Base-by-base conservation (phyloP, 2,329 filamentous ascomycete species). In the Samsoniella hepiali region DNA sequence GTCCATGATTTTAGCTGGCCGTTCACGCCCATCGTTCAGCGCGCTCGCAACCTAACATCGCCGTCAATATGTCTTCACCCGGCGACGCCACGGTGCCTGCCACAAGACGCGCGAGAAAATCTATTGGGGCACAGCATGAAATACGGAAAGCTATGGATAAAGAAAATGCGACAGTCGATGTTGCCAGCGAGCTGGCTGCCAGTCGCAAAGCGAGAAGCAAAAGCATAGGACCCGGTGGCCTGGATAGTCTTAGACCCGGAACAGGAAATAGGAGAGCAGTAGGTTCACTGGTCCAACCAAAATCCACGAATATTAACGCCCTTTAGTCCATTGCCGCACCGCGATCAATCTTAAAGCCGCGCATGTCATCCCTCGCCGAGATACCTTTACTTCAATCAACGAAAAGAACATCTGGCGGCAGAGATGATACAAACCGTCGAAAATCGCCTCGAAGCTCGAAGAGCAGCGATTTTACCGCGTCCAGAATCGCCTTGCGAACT, bases 171-270 rank as follows among this genome's bases (percentile, higher is more conserved):
- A 91, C 88, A 3, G 78, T 88, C 50, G 88, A 91, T 68, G 75
- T 90, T 63, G 83, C 81, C 65, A 82, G 83, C 67, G 77, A 79
- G 63, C 72, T 82, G 68, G 81, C 79, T 36, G 80, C 79, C 64
- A 81, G 75, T 71, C 80, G 83, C 66, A 84, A 93, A 78, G 91
- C 89, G 64, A 88, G 95, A 68, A 97, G 94, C 78, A 98, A 97
- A 81, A 98, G 94, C 77, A 88, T 99, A 69, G 95, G 95, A 2
- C 94, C 95, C 17, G 95, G 94, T 58, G 93, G 93, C 32, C 78
- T 97, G 53, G 93, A 96, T 80, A 88, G 89, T 63, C 82, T 96
- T 62, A 93, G 90, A 74, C 84, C 89, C 71, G 85, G 84, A 51
- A 85, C 82, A 71, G 91, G 91, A 40, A 96, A 96, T 74, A 82